A percentile compares a stretch with the other conserved stretches of the same genome.
Evolutionary conservation across 371 early-diverging fungal genomes (phyloP).

Genomic region (Umbelopsis sp.): DNA sequence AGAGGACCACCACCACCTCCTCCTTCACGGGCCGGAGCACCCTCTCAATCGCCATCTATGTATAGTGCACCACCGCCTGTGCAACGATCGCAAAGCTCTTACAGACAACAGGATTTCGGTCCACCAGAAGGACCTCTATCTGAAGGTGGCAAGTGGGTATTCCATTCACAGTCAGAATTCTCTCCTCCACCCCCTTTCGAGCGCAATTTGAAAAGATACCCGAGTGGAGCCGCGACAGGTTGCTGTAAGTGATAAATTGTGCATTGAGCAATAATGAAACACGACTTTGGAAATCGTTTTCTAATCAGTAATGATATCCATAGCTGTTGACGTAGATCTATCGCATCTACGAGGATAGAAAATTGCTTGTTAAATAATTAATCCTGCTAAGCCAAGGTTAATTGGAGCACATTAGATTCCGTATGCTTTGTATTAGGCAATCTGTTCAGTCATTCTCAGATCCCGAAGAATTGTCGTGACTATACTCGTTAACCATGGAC

Average conservation of each 20-base stretch:
- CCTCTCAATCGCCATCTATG: slow-evolving; percentile 14
- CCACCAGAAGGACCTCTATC: slow-evolving; percentile 54
- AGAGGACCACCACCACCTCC: slow-evolving; percentile 30
- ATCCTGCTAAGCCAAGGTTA: no score
- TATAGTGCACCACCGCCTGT: slow-evolving; percentile 31
- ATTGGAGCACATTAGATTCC: no score
- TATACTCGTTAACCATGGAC: no score
- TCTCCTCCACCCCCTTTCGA: slow-evolving; percentile 55
- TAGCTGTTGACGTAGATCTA: slow-evolving; percentile 19
- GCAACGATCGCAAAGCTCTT: slow-evolving; percentile 47
- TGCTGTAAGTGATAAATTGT: slow-evolving; percentile 40
- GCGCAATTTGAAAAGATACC: slow-evolving; percentile 45
- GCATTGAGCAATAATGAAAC: neutral
- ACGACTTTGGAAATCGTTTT: neutral
- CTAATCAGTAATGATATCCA: slow-evolving; percentile 28
- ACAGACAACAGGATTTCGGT: slow-evolving; percentile 43
- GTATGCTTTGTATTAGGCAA: no score
- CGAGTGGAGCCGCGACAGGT: slow-evolving; percentile 52
- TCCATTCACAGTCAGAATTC: slow-evolving; percentile 50
- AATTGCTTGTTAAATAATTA: neutral
- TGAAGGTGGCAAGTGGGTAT: slow-evolving; percentile 56
- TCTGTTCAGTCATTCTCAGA: no score
- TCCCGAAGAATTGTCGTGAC: no score
- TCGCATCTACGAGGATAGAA: slow-evolving; percentile 5
- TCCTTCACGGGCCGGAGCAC: slow-evolving; percentile 28